Evolutionary conservation across 2,329 filamentous ascomycete genomes (phyloP).

Genomic region (Aspergillus texensis): DNA sequence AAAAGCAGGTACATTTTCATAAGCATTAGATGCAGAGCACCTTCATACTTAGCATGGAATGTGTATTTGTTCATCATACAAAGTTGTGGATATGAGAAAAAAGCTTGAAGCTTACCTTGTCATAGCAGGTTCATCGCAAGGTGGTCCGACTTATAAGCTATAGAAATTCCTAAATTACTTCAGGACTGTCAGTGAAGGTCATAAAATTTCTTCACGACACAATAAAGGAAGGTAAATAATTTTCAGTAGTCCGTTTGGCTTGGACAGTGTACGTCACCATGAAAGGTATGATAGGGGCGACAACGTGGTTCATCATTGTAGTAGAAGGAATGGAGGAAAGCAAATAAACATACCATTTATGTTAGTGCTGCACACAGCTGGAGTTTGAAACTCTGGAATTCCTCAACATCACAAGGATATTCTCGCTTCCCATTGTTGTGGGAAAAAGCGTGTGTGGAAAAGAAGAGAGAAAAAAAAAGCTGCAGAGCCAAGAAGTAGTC

Average conservation of each 20-base stretch:
- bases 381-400: constrained; percentile 8
- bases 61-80: constrained; percentile 56
- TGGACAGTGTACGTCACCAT: constrained; percentile 64
- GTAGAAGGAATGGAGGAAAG: constrained; percentile 8
- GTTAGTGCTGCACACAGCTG: constrained; percentile 15
- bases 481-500: constrained; percentile 4
- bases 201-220: constrained; percentile 15
- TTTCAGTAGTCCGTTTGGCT: constrained; percentile 64
- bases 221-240: constrained; percentile 13
- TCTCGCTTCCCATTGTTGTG: constrained; percentile 14
- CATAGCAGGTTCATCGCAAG: neutral
- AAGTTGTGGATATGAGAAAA: constrained; percentile 20
- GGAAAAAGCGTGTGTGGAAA: constrained; percentile 17
- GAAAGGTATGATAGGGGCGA: constrained; percentile 65
- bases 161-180: constrained; percentile 17
- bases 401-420: constrained; percentile 5
- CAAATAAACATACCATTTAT: constrained; percentile 31
- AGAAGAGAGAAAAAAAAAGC: constrained; percentile 24
- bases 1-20: constrained; percentile 62
- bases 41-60: constrained; percentile 69
- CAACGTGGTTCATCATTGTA: constrained; percentile 61
- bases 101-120: constrained; percentile 25
- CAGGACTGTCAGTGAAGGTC: constrained; percentile 29
- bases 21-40: constrained; percentile 54
- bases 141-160: neutral